Percentiles rank a stretch among this genome's conserved stretches.
Evolutionary conservation across 1,284 basidiomycete genomes (phyloP).

Genomic region (Pascua sp.): DNA sequence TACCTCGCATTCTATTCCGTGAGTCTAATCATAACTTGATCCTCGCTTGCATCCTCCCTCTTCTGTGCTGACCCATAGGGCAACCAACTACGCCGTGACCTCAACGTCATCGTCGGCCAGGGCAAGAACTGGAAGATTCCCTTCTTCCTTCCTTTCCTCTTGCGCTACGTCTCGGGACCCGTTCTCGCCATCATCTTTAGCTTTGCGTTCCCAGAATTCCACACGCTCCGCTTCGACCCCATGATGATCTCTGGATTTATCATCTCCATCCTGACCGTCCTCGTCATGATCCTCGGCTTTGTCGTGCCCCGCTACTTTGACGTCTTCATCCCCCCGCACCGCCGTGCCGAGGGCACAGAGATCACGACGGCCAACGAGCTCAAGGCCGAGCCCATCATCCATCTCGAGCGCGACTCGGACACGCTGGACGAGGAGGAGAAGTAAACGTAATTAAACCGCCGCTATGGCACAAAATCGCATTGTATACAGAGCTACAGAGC

Average conservation of each 20-base stretch:
- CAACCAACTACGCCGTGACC: slow-evolving; percentile 26
- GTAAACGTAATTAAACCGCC: no score
- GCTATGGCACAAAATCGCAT: no score
- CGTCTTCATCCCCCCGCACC: slow-evolving; percentile 16
- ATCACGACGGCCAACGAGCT: slow-evolving; percentile 14
- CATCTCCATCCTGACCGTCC: slow-evolving; percentile 17
- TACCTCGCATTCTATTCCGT: slow-evolving; percentile 29
- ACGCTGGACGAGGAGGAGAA: no score
- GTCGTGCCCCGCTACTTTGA: slow-evolving; percentile 20
- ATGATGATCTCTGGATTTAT: slow-evolving; percentile 27
- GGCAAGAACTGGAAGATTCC: slow-evolving; percentile 27
- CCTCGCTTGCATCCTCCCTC: neutral
- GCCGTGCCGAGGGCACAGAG: slow-evolving; percentile 22
- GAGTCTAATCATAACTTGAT: neutral
- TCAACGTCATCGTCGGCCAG: slow-evolving; percentile 22
- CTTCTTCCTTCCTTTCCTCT: slow-evolving; percentile 18
- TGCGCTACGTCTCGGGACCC: slow-evolving; percentile 25
- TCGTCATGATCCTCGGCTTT: slow-evolving; percentile 18
- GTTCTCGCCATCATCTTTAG: slow-evolving; percentile 25
- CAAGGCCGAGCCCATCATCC: slow-evolving; percentile 11
- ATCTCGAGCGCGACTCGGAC: no score
- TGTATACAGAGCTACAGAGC: no score
- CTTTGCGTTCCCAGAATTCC: slow-evolving; percentile 27
- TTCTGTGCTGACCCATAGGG: slow-evolving; percentile 7
- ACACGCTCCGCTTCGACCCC: slow-evolving; percentile 22